Percentiles rank a stretch among this genome's conserved stretches.
phyloP scores from a whole-genome alignment of 164 flowering plant species.

The Buxus sempervirens region DNA sequence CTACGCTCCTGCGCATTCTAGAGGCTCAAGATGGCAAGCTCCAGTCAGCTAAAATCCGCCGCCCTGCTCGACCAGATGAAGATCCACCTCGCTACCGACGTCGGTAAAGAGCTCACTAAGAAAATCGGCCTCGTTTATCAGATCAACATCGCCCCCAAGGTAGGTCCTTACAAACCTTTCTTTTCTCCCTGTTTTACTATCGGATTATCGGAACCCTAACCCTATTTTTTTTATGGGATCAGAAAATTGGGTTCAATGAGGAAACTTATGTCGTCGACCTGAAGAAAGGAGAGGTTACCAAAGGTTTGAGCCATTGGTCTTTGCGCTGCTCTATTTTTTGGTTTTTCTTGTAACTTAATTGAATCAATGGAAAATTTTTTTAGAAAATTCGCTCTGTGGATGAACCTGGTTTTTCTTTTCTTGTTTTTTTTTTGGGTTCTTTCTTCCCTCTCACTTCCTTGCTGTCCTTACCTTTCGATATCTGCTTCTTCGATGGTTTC shows the following conservation, averaged over 20 bases:
- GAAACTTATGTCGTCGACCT: slow-evolving; percentile 68
- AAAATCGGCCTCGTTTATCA: slow-evolving; percentile 88
- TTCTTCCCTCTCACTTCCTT: too few relatives aligned
- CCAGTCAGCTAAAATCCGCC: slow-evolving; percentile 56
- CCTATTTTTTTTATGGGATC: slow-evolving; percentile 7
- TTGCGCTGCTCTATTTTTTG: background rate
- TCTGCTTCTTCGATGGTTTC: background rate
- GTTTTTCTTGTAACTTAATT: background rate
- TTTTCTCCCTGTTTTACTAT: background rate
- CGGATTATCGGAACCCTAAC: background rate
- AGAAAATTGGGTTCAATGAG: slow-evolving; percentile 89
- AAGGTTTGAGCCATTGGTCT: slow-evolving; percentile 53
- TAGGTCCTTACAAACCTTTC: slow-evolving; percentile 6
- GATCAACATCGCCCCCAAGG: slow-evolving; percentile 88
- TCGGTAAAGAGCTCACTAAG: slow-evolving; percentile 61
- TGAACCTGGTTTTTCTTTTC: too few relatives aligned
- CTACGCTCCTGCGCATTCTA: slow-evolving; percentile 4
- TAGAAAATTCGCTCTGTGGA: too few relatives aligned
- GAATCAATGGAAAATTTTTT: too few relatives aligned
- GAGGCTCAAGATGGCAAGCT: slow-evolving; percentile 13
- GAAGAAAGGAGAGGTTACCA: slow-evolving; percentile 87
- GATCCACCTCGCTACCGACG: slow-evolving; percentile 71
- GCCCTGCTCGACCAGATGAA: slow-evolving; percentile 80
- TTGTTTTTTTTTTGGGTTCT: background rate
- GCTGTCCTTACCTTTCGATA: too few relatives aligned